phyloP scores from a whole-genome alignment of 306 rosid species.

The Acmispon strigosus region DNA sequence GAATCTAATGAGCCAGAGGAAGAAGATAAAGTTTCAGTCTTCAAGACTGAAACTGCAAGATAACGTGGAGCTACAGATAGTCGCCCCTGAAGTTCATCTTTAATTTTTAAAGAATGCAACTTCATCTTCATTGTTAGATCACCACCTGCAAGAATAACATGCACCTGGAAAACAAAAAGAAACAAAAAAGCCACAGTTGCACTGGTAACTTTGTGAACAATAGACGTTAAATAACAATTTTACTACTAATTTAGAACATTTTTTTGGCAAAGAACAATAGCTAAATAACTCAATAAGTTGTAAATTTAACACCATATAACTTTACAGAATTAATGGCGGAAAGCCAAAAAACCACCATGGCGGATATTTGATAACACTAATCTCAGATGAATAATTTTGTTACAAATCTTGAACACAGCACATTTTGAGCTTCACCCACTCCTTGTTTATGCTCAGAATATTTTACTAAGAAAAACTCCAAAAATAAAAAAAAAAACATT shows the following conservation, averaged over 20 bases:
- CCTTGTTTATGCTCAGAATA: no score
- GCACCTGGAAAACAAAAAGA: slow-evolving; percentile 53
- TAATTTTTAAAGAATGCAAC: slow-evolving; percentile 80
- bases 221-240: background rate
- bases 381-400: no score
- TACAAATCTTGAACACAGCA: no score
- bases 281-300: background rate
- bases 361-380: no score
- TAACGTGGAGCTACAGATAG: slow-evolving; percentile 52
- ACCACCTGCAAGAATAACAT: slow-evolving; percentile 50
- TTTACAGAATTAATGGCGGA: no score
- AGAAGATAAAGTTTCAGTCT: slow-evolving; percentile 36
- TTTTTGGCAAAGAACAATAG: background rate
- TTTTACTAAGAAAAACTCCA: no score
- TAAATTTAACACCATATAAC: background rate
- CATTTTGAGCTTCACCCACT: no score
- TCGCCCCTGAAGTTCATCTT: slow-evolving; percentile 85
- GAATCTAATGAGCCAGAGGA: slow-evolving; percentile 34
- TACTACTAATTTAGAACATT: background rate
- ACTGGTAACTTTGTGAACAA: background rate
- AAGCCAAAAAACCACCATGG: no score
- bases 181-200: background rate
- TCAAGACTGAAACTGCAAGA: slow-evolving; percentile 83
- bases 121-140: slow-evolving; percentile 71
- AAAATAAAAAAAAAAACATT: no score